Evolutionary conservation across 306 rosid species (phyloP).

Genomic region (Lagenaria siceraria): DNA sequence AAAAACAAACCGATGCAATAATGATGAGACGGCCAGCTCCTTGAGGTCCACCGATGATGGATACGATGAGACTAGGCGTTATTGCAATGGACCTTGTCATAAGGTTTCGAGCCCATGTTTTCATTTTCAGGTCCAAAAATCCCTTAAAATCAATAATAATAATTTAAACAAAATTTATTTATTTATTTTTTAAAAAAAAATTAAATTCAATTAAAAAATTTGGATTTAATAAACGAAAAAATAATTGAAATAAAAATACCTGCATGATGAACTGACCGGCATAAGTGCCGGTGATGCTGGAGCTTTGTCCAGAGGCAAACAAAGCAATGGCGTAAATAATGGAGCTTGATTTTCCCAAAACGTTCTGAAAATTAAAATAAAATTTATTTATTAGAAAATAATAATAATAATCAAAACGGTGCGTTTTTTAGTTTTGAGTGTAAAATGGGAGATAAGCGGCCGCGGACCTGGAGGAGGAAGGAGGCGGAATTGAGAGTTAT

Average conservation of each 20-base stretch:
- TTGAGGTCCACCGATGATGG: conserved; percentile 50
- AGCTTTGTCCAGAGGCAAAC: conserved; percentile 92
- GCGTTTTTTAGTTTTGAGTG: neutral
- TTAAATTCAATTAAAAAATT: too few relatives aligned
- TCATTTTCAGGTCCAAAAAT: conserved; percentile 80
- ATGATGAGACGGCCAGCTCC: conserved; percentile 44
- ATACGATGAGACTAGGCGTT: conserved; percentile 72
- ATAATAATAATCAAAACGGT: neutral
- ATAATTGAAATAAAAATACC: conserved; percentile 35
- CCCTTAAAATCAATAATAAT: conserved; percentile 34
- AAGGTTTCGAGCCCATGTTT: conserved; percentile 55
- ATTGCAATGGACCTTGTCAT: conserved; percentile 71
- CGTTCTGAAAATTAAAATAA: conserved; percentile 30
- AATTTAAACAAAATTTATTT: neutral
- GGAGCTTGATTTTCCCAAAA: conserved; percentile 72
- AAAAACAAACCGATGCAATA: conserved; percentile 49
- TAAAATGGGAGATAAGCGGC: too few relatives aligned
- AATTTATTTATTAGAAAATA: too few relatives aligned
- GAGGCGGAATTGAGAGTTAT: conserved; percentile 65
- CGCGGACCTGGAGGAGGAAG: conserved; percentile 61
- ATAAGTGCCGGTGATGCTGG: conserved; percentile 86
- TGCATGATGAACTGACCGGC: conserved; percentile 88
- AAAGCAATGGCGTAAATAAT: conserved; percentile 67
- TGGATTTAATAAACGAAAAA: too few relatives aligned
- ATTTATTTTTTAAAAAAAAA: neutral